A percentile compares a stretch with the other conserved stretches of the same genome.
Conservation (phyloP, 2,329 filamentous ascomycete species). For the Aspergillus sclerotialis region DNA sequence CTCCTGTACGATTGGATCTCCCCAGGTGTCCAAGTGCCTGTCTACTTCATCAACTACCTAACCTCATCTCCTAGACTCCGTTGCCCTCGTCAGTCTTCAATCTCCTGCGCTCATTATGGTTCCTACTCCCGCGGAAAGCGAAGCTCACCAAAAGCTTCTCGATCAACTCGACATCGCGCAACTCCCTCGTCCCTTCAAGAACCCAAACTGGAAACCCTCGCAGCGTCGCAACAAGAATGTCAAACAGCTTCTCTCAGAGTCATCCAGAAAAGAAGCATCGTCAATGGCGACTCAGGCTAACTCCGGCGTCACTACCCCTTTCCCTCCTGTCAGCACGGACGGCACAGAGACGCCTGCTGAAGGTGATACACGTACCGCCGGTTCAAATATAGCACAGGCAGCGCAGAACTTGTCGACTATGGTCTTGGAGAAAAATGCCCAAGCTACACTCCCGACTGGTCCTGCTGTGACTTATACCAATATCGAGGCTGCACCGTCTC, state of each 20-base stretch:
- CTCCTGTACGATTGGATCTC: not conserved
- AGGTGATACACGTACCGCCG: conserved; percentile 33
- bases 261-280: conserved; percentile 81
- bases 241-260: conserved; percentile 90
- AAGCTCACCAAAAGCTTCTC: conserved; percentile 78
- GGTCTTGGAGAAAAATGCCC: conserved; percentile 72
- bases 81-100: not conserved
- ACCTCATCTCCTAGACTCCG: too few relatives aligned
- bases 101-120: conserved; percentile 40
- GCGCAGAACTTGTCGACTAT: conserved; percentile 79
- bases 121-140: conserved; percentile 65
- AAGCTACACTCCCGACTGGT: conserved; percentile 43
- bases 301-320: conserved; percentile 69
- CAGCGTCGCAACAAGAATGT: conserved; percentile 98
- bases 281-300: conserved; percentile 75
- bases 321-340: conserved; percentile 34
- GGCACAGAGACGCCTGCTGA: conserved; percentile 41
- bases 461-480: conserved; percentile 87
- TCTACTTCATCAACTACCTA: not conserved
- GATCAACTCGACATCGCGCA: conserved; percentile 87
- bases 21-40: not conserved
- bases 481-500: conserved; percentile 85
- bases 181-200: conserved; percentile 83
- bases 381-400: conserved; percentile 89
- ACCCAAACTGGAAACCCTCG: conserved; percentile 81